These are phyloP conservation scores for Mitragyna speciosa DNA, from an alignment of 257 asterid species.

Conservation along the genomic window DNA sequence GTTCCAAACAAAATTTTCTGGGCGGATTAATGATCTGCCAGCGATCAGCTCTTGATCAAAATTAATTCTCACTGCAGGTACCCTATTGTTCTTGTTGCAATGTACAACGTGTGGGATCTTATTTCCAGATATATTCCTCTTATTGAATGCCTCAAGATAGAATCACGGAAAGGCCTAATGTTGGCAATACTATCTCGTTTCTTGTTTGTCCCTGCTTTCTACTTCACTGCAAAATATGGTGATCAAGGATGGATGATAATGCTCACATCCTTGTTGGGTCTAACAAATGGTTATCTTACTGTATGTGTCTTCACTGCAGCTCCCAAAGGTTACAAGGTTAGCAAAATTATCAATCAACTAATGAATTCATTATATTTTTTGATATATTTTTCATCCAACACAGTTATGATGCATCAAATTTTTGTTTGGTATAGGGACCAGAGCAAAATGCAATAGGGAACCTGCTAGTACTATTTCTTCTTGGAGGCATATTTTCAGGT, in stretches of 20 bases:
- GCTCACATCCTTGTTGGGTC: constrained; percentile 64
- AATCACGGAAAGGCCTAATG: constrained; percentile 61
- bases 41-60: background rate
- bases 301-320: constrained; percentile 69
- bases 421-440: constrained; percentile 59
- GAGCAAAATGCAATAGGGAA: constrained; percentile 94
- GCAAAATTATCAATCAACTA: background rate
- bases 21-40: background rate
- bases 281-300: constrained; percentile 80
- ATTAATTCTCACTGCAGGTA: constrained; percentile 44
- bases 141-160: constrained; percentile 40
- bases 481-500: constrained; percentile 65
- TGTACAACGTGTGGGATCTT: constrained; percentile 72
- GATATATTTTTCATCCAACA: background rate
- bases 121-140: constrained; percentile 66
- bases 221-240: constrained; percentile 78
- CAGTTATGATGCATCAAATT: background rate
- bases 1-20: background rate
- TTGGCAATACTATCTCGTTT: constrained; percentile 51
- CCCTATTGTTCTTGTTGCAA: constrained; percentile 61
- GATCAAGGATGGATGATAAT: constrained; percentile 83
- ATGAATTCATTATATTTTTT: background rate
- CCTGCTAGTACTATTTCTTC: constrained; percentile 64
- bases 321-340: constrained; percentile 84
- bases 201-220: constrained; percentile 70